phyloP scores from a whole-genome alignment of 1,284 basidiomycete species.

The Bjerkandera adusta region DNA sequence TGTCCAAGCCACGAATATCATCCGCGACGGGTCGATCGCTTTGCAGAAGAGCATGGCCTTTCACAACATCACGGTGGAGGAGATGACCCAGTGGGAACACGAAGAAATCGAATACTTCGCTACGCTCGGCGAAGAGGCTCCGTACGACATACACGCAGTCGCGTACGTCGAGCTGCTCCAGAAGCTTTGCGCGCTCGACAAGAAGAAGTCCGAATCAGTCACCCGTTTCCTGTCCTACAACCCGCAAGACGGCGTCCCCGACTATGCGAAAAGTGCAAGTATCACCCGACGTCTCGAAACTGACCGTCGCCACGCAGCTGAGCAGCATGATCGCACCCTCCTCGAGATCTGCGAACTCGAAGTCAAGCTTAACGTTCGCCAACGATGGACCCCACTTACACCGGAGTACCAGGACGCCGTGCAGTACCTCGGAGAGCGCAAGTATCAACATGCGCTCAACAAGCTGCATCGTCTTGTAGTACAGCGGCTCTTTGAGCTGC shows the following conservation, averaged over 20 bases:
- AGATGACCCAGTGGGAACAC: slow-evolving; percentile 16
- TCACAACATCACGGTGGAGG: slow-evolving; percentile 9
- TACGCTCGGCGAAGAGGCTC: background rate
- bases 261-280: slow-evolving; percentile 3
- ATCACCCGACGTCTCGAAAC: slow-evolving; percentile 16
- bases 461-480: slow-evolving; percentile 30
- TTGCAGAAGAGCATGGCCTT: slow-evolving; percentile 10
- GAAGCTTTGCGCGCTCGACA: slow-evolving; percentile 18
- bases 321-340: slow-evolving; percentile 6
- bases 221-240: slow-evolving; percentile 9
- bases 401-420: slow-evolving; percentile 16
- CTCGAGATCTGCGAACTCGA: slow-evolving; percentile 21
- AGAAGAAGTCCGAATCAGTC: slow-evolving; percentile 3
- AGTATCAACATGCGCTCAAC: slow-evolving; percentile 26
- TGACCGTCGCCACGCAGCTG: slow-evolving; percentile 4
- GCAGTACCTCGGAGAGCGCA: slow-evolving; percentile 17
- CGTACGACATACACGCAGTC: slow-evolving; percentile 1
- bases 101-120: slow-evolving; percentile 11
- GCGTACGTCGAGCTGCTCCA: slow-evolving; percentile 16
- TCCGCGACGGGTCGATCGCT: slow-evolving; percentile 12
- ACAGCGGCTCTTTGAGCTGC: slow-evolving; percentile 30
- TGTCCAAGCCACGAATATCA: slow-evolving; percentile 23
- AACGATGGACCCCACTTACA: slow-evolving; percentile 21
- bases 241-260: background rate
- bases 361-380: slow-evolving; percentile 18